phyloP scores from a whole-genome alignment of 495 filamentous ascomycete genomes.

The Neurospora hispaniola region DNA sequence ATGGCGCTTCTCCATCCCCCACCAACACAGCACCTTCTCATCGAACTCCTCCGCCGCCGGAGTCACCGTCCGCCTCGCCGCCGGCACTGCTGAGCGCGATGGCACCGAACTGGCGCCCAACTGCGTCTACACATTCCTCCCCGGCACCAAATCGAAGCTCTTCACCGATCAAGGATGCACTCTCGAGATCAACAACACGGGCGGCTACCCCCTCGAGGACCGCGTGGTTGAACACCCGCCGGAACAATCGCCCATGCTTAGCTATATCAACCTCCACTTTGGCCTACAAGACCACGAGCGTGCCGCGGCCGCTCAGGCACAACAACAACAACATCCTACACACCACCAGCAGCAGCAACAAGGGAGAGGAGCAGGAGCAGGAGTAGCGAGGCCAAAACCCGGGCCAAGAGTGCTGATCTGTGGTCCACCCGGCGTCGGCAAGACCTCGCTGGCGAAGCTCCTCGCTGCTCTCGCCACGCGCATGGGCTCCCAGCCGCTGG shows the following conservation, averaged over 20 bases:
- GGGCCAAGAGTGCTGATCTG: slow-evolving; percentile 79
- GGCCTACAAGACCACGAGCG: slow-evolving; percentile 57
- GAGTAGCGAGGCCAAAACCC: slow-evolving; percentile 4
- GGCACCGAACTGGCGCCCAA: slow-evolving; percentile 84
- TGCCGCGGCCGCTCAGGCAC: slow-evolving; percentile 28
- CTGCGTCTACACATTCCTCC: slow-evolving; percentile 74
- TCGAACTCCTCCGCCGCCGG: slow-evolving; percentile 2
- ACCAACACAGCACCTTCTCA: slow-evolving; percentile 34
- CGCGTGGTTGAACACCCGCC: slow-evolving; percentile 48
- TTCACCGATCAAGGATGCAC: slow-evolving; percentile 85
- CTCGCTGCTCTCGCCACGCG: slow-evolving; percentile 74
- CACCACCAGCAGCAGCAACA: neutral
- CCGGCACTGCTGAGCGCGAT: slow-evolving; percentile 86
- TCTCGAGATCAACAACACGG: slow-evolving; percentile 50
- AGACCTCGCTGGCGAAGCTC: slow-evolving; percentile 73
- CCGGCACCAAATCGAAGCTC: slow-evolving; percentile 73
- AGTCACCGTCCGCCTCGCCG: slow-evolving; percentile 47
- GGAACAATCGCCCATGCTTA: slow-evolving; percentile 76
- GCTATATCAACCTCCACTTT: slow-evolving; percentile 81
- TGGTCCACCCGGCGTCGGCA: slow-evolving; percentile 71
- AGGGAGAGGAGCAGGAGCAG: neutral
- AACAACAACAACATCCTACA: neutral
- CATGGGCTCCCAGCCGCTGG: slow-evolving; percentile 63
- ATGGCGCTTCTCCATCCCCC: slow-evolving; percentile 87
- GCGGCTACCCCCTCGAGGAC: slow-evolving; percentile 34